Conservation (phyloP, 805 yeast genomes). For the Kregervanrija delftensis region DNA sequence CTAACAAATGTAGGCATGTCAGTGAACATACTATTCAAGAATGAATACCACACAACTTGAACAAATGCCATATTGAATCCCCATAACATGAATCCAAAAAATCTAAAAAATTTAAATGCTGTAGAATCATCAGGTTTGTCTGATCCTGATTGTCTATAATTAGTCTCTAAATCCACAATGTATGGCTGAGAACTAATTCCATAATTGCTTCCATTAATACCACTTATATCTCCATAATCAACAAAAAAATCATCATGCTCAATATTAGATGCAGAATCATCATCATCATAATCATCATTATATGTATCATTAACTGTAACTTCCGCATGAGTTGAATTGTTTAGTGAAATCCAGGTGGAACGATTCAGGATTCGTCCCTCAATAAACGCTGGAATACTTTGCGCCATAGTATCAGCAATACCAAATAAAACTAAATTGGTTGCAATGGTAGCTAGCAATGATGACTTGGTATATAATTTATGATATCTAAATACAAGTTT, state of each 20-base stretch:
- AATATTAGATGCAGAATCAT: background rate
- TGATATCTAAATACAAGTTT: constrained; percentile 54
- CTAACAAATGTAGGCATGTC: constrained; percentile 80
- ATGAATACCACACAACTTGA: constrained; percentile 85
- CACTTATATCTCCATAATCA: constrained; percentile 26
- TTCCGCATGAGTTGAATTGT: background rate
- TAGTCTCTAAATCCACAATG: constrained; percentile 1
- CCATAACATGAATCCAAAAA: constrained; percentile 80
- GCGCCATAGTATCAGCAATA: constrained; percentile 88
- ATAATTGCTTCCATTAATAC: background rate
- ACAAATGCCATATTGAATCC: constrained; percentile 76
- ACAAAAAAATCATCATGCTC: constrained; percentile 24
- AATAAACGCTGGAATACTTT: constrained; percentile 42
- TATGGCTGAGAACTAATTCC: constrained; percentile 5
- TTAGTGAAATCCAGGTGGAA: background rate
- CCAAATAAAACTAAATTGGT: constrained; percentile 81
- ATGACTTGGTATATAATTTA: constrained; percentile 51
- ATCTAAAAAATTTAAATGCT: constrained; percentile 57
- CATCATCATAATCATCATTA: background rate
- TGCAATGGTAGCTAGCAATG: constrained; percentile 70
- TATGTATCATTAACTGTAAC: background rate
- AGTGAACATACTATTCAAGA: constrained; percentile 69
- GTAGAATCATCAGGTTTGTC: background rate
- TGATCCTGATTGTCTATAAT: background rate
- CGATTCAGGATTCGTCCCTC: constrained; percentile 4